Evolutionary conservation across 257 asterid genomes (phyloP).

Genomic region (Solanum rostratum): DNA sequence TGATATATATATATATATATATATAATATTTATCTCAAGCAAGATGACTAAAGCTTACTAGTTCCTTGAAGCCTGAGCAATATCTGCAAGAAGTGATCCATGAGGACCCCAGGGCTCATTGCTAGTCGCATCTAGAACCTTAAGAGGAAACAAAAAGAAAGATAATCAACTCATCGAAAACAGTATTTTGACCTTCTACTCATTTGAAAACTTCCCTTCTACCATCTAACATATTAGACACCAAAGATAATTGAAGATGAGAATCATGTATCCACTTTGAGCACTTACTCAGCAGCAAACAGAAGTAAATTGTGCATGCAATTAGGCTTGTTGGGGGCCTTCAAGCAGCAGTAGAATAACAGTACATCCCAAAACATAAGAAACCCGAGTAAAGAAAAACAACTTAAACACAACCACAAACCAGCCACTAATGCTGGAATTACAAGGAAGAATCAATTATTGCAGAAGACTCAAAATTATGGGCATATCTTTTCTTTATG

Average conservation of each 20-base stretch:
- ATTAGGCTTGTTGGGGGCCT: background rate
- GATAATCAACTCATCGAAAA: background rate
- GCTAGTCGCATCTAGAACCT: constrained; percentile 99
- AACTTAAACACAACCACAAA: background rate
- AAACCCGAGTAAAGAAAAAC: background rate
- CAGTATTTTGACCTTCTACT: background rate
- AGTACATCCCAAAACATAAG: background rate
- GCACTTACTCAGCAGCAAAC: background rate
- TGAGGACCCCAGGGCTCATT: constrained; percentile 99
- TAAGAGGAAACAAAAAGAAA: background rate
- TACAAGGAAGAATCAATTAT: background rate
- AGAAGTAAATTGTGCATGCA: background rate
- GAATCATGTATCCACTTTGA: background rate
- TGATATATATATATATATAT: too few relatives aligned
- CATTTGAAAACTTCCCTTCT: background rate
- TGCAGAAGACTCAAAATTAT: background rate
- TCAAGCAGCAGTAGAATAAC: background rate
- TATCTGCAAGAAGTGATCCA: constrained; percentile 88
- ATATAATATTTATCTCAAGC: background rate
- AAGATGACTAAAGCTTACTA: constrained; percentile 33
- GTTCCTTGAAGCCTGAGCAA: constrained; percentile 86
- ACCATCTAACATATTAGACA: background rate
- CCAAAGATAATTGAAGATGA: background rate
- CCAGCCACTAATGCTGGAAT: background rate
- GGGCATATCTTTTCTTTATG: background rate